phyloP scores from a whole-genome alignment of 768 basidiomycete species.

The Termitomyces sp. region DNA sequence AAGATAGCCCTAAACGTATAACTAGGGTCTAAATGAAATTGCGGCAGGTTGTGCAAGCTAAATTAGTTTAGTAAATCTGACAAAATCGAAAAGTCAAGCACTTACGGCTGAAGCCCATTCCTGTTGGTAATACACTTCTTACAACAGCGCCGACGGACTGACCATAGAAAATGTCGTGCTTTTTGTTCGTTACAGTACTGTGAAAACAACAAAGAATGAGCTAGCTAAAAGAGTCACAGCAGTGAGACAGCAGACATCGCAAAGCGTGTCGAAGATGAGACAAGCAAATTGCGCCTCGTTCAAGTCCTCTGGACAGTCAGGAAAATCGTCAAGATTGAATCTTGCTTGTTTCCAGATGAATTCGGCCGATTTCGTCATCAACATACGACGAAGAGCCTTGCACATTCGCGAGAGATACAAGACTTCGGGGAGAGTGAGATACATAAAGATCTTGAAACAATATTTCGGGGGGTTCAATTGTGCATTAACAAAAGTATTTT shows the following conservation, averaged over 20 bases:
- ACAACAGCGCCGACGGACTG: constrained; percentile 12
- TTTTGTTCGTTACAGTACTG: constrained; percentile 8
- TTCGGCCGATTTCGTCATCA: constrained; percentile 18
- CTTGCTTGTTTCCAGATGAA: constrained; percentile 13
- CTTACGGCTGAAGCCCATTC: neutral
- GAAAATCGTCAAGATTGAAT: constrained; percentile 11
- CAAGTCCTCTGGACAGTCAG: constrained; percentile 13
- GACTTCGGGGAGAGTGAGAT: constrained; percentile 34
- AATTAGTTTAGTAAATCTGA: neutral
- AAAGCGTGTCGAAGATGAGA: neutral
- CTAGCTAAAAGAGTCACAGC: neutral
- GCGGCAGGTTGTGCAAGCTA: neutral
- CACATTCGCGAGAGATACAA: constrained; percentile 38
- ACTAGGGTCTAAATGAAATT: neutral
- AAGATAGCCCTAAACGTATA: neutral
- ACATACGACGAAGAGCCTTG: constrained; percentile 27
- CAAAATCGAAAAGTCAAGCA: neutral
- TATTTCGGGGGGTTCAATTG: neutral
- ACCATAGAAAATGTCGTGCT: constrained; percentile 13
- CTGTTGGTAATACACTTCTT: constrained; percentile 9
- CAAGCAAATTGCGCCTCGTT: constrained; percentile 10
- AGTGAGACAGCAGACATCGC: neutral
- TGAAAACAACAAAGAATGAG: neutral
- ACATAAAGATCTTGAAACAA: constrained; percentile 31
- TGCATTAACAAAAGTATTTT: neutral